Percentiles rank a stretch among this genome's conserved stretches.
These are phyloP conservation scores for Heterobasidion annosum DNA, from an alignment of 1,284 basidiomycete genomes.

Conservation along the genomic window DNA sequence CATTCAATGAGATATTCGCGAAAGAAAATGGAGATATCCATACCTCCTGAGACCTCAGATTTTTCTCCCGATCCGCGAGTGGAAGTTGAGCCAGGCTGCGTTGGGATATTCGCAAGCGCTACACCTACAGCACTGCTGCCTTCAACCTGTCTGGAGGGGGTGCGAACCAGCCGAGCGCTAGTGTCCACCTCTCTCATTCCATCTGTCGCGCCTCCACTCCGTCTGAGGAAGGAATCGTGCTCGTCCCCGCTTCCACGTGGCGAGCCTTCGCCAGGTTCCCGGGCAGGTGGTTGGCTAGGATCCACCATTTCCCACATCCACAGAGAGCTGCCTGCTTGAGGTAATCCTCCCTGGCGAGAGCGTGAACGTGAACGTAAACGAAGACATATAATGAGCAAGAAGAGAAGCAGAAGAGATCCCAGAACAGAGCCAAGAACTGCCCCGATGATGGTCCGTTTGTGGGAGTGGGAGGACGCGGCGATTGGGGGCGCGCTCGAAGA, in stretches of 20 bases:
- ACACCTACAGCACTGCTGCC: slow-evolving; percentile 18
- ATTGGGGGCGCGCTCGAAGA: slow-evolving; percentile 15
- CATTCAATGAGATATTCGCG: neutral
- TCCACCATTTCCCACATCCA: slow-evolving; percentile 14
- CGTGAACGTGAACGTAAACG: slow-evolving; percentile 39
- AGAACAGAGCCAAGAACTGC: slow-evolving; percentile 27
- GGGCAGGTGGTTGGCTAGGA: slow-evolving; percentile 7
- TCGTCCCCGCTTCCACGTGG: slow-evolving; percentile 62
- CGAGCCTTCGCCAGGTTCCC: slow-evolving; percentile 50
- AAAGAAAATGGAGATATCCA: no score
- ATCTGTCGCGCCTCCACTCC: slow-evolving; percentile 12
- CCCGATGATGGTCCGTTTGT: slow-evolving; percentile 30
- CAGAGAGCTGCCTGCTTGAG: slow-evolving; percentile 1
- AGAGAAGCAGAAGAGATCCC: slow-evolving; percentile 17
- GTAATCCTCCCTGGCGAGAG: slow-evolving; percentile 6
- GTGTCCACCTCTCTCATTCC: slow-evolving; percentile 8
- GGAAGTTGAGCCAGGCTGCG: neutral
- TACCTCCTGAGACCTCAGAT: neutral
- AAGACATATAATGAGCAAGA: slow-evolving; percentile 40
- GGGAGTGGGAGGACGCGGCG: slow-evolving; percentile 13
- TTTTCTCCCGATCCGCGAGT: neutral
- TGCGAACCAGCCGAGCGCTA: slow-evolving; percentile 16
- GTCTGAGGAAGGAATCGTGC: slow-evolving; percentile 48
- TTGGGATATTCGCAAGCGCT: neutral
- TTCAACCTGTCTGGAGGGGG: slow-evolving; percentile 14